Percentiles rank a stretch among this genome's conserved stretches.
phyloP scores from a whole-genome alignment of 192 early-diverging fungal species.

The Coemansia sp. region DNA sequence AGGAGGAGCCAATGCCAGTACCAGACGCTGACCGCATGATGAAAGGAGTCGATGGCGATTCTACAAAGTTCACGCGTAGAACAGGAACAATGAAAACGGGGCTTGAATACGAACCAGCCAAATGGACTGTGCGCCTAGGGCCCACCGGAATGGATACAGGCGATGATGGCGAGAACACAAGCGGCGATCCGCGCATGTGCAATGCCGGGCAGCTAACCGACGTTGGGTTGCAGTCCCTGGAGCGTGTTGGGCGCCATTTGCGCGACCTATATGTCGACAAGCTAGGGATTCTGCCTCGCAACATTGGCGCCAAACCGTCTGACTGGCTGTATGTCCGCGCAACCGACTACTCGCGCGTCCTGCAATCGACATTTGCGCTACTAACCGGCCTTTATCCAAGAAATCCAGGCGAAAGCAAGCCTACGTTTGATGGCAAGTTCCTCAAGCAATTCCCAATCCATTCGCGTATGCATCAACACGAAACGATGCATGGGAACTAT shows the following conservation, averaged over 20 bases:
- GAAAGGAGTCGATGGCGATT: background rate
- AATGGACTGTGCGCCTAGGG: conserved; percentile 31
- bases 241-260: conserved; percentile 38
- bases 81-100: conserved; percentile 29
- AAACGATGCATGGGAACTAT: conserved; percentile 48
- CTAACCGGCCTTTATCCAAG: conserved; percentile 53
- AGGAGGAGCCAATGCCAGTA: conserved; percentile 23
- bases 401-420: background rate
- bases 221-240: conserved; percentile 52
- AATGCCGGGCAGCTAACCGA: conserved; percentile 59
- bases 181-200: conserved; percentile 9
- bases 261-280: conserved; percentile 56
- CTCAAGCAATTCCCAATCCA: conserved; percentile 27
- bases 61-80: conserved; percentile 12
- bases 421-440: conserved; percentile 21
- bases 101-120: conserved; percentile 32
- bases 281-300: conserved; percentile 31
- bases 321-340: conserved; percentile 57
- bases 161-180: background rate
- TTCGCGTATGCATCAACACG: conserved; percentile 13
- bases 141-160: background rate
- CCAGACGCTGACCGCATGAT: conserved; percentile 10
- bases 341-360: conserved; percentile 64
- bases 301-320: background rate
- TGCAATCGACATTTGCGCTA: conserved; percentile 65